phyloP scores from a whole-genome alignment of 148 eudicot species.

The Polygonum aviculare region DNA sequence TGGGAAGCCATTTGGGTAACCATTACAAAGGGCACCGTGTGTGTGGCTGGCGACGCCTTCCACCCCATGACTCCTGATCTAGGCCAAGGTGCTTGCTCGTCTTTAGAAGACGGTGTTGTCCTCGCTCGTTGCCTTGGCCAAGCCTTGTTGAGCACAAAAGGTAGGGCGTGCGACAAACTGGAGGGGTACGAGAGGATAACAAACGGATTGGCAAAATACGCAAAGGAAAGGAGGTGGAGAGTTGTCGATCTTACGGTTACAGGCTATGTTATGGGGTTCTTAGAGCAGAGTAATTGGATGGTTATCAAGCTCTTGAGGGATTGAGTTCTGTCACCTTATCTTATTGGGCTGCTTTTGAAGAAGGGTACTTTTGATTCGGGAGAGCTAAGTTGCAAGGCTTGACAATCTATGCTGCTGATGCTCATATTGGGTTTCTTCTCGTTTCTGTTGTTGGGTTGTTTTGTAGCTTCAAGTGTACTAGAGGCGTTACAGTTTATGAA shows the following conservation, averaged over 20 bases:
- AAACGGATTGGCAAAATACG: conserved; percentile 25
- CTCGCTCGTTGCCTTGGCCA: conserved; percentile 32
- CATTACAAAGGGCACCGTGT: conserved; percentile 4
- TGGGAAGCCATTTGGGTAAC: conserved; percentile 15
- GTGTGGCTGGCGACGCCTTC: conserved; percentile 16
- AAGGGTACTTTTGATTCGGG: conserved; percentile 45
- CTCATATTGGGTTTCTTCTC: neutral
- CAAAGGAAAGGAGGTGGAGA: conserved; percentile 42
- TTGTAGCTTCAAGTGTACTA: neutral
- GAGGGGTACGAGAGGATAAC: conserved; percentile 24
- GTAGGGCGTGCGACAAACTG: neutral
- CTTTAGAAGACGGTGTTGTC: conserved; percentile 16
- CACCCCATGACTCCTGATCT: conserved; percentile 20
- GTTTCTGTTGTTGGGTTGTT: neutral
- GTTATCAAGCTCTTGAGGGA: conserved; percentile 33
- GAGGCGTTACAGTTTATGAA: no score
- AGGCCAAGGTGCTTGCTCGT: conserved; percentile 15
- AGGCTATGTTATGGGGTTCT: conserved; percentile 29
- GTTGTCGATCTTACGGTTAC: conserved; percentile 24
- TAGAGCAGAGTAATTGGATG: conserved; percentile 33
- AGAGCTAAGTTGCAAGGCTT: conserved; percentile 4
- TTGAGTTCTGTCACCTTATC: conserved; percentile 19
- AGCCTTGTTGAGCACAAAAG: conserved; percentile 9
- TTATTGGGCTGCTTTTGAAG: conserved; percentile 24
- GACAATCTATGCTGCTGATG: neutral